Conservation (phyloP, 2,329 filamentous ascomycete species). For the Pestalotiopsis sp. region DNA sequence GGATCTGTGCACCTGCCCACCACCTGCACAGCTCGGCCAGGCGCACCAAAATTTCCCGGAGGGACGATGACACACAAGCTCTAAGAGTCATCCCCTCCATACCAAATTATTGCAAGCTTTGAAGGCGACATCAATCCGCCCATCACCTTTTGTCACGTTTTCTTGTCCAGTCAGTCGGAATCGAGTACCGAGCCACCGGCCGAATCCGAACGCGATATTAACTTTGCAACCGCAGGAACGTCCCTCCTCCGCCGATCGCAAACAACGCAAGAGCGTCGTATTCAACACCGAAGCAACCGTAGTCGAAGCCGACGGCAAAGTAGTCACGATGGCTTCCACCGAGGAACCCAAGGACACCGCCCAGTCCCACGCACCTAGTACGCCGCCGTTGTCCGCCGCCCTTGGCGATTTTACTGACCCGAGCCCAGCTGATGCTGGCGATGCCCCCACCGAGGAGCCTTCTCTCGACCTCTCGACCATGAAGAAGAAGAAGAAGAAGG, state of each 20-base stretch:
- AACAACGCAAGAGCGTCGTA: slow-evolving; percentile 89
- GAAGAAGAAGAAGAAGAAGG: slow-evolving; percentile 77
- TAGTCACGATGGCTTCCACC: slow-evolving; percentile 74
- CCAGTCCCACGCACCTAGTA: slow-evolving; percentile 75
- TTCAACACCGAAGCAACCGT: slow-evolving; percentile 88
- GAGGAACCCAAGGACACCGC: slow-evolving; percentile 81
- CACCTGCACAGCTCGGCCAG: not conserved
- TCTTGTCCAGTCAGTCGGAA: not conserved
- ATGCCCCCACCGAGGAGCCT: slow-evolving; percentile 50
- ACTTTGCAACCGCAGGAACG: slow-evolving; percentile 25
- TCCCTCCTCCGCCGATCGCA: slow-evolving; percentile 53
- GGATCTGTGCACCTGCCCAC: slow-evolving; percentile 3
- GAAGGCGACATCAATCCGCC: not conserved
- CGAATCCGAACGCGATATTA: slow-evolving; percentile 10
- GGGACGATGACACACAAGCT: slow-evolving; percentile 8
- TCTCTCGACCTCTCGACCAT: slow-evolving; percentile 70
- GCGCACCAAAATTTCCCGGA: slow-evolving; percentile 6
- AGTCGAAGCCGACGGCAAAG: slow-evolving; percentile 86
- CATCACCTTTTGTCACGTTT: not conserved
- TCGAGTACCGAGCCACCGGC: not conserved
- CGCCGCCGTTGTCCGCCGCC: slow-evolving; percentile 60
- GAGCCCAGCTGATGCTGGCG: slow-evolving; percentile 42
- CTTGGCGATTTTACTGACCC: slow-evolving; percentile 58
- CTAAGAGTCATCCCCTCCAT: slow-evolving; percentile 7
- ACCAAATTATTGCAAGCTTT: not conserved